phyloP scores from a whole-genome alignment of 306 rosid species.

The Vicia villosa region DNA sequence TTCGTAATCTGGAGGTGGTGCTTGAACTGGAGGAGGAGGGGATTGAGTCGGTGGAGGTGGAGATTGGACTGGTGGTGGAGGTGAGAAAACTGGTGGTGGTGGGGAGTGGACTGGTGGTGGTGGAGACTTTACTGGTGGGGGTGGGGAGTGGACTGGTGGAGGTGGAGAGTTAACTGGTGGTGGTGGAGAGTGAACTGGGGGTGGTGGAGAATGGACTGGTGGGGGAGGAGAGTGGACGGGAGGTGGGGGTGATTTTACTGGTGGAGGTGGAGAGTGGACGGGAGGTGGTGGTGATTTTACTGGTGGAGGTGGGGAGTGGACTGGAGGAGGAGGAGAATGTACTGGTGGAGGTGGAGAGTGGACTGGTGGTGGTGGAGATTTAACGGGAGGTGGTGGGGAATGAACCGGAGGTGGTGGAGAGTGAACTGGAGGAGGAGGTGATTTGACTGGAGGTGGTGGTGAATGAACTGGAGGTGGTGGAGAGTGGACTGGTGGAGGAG shows the following conservation, averaged over 20 bases:
- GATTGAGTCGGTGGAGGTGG: neutral
- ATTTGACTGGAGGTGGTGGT: neutral
- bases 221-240: neutral
- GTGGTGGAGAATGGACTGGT: conserved; percentile 15
- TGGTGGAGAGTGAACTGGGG: neutral
- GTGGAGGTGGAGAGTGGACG: neutral
- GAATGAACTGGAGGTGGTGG: neutral
- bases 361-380: neutral
- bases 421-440: neutral
- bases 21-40: conserved; percentile 21
- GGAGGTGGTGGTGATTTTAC: conserved; percentile 10
- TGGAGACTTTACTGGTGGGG: neutral
- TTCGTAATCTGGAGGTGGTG: conserved; percentile 32
- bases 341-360: neutral
- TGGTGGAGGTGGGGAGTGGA: neutral
- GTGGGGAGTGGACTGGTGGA: neutral
- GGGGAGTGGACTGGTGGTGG: conserved; percentile 30
- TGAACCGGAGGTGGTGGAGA: neutral
- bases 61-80: conserved; percentile 21
- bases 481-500: neutral
- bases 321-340: conserved; percentile 3
- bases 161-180: conserved; percentile 25
- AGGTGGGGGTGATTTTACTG: conserved; percentile 28
- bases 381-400: neutral
- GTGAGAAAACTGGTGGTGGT: neutral